Base-by-base conservation (phyloP, 148 eudicot genomes). In the Hydrangea macrophylla region DNA sequence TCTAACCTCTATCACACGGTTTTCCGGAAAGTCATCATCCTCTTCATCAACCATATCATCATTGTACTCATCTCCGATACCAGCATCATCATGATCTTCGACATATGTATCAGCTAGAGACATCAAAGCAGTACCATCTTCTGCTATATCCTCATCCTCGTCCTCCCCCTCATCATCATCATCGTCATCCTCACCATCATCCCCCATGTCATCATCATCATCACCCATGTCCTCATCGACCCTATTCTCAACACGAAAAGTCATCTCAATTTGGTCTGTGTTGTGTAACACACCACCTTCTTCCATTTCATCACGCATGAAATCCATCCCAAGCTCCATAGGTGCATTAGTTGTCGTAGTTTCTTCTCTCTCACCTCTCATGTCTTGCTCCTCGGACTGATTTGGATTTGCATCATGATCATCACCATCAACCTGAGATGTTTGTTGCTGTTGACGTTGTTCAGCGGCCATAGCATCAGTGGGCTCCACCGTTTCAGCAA, bases 171-270 rank as follows among this genome's bases (percentile, higher is more conserved):
- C 96, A 48, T 93, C 97, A 39, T 91, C 96, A 72, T 85, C 97
- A 37, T 91, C 97, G 26, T 90, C 85, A 31, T 79, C 96, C 54
- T 90, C 96, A 54, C 84, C 97, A 59, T 94, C 98, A 78, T 82
- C 98, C 51, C 83, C 96, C 92, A 88, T 86, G 70, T 90, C 98
- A 81, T 94, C 97, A 76, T 88, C 98, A 62, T 88, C 98, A 61
- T 91, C 98, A 72, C 82, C 93, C 79, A 86, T 80, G 69, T 90
- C 96, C 61, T 88, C 86, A 73, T 81, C 92, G 59, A 72, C 87
- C 70, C 77, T 88, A 76, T 85, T 84, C 75, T 88, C 90, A 59
- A 90, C 90, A 82, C 81, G 96, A 60, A 90, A 93, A 55, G 80
- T 80, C 89, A 93, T 85, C 72, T 80, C 85, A 61, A 87, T 83